Evolutionary conservation across 75 land plant genomes (phyloP), one percentile per base, ranked within the genome.

Genomic region (Pseudotsuga menziesii): DNA sequence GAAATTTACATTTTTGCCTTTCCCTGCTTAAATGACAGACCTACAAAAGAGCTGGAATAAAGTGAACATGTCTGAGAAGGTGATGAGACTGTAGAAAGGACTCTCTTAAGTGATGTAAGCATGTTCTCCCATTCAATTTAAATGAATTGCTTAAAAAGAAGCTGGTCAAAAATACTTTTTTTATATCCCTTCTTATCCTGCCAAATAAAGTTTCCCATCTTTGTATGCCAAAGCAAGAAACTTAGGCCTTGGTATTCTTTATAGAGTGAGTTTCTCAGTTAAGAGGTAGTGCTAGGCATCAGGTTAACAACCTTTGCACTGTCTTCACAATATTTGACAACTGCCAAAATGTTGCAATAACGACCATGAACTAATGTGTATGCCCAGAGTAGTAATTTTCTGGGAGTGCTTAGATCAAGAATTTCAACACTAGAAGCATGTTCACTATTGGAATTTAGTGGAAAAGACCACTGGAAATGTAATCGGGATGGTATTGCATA

Each of bases 341-440:
- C 96, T 61, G 75, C 80, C 11, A 86, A 83, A 26, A 97, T 87
- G 75, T 83, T 89, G 66, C 90, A 79, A 63, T 80, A 88, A 44
- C 87, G 93, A n/a, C 99, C 99, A 78, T 91, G 86, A 57, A 88
- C 82, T 15, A 97, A 75, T 55, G 95, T 85, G 76, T 89, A 97
- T n/a, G 99, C 90, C 99, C 99, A 97, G 60, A 97, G 73, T 4
- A 97, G 83, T 60, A 97, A 89, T 82, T 97, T 97, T 78, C 98
- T 78, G 36, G 94, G 95, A 54, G 86, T 80, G 80, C 93, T 94
- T 6, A 97, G 78, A 80, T 97, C 99, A 66, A 93, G 61, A n/a
- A 69, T 71, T 56, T 89, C 94, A 66, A 84, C 73, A 13, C 88
- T 87, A 83, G 76, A 35, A 9, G 64, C 64, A 70, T 76, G 73